Conservation (phyloP, 2,329 filamentous ascomycete species). For the Bisporella sp. region DNA sequence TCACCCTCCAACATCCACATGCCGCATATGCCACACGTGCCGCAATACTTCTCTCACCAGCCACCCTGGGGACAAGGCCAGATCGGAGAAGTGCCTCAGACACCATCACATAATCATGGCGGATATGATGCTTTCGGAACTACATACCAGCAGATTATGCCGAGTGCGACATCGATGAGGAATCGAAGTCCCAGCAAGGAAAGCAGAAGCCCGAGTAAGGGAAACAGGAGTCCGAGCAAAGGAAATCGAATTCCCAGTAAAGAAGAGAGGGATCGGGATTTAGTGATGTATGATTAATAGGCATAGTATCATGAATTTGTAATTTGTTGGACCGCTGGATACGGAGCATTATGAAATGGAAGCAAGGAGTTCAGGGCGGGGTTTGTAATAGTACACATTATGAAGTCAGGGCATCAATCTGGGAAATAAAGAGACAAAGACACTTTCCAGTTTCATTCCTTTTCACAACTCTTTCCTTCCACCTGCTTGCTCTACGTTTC, state of each 20-base stretch:
- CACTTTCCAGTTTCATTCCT: no score
- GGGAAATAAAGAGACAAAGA: no score
- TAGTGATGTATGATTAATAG: not conserved
- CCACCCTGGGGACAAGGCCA: constrained; percentile 20
- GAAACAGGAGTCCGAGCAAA: constrained; percentile 20
- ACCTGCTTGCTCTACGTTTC: no score
- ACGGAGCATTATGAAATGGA: no score
- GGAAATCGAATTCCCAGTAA: constrained; percentile 20
- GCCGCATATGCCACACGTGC: constrained; percentile 19
- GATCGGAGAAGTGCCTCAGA: constrained; percentile 16
- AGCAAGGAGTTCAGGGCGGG: no score
- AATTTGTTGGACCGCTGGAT: no score
- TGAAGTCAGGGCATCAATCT: no score
- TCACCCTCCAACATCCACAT: constrained; percentile 16
- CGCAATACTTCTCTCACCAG: constrained; percentile 9
- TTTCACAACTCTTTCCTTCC: no score
- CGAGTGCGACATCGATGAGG: constrained; percentile 17
- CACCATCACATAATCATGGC: constrained; percentile 16
- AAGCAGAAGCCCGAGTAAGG: constrained; percentile 19
- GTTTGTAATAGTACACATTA: no score
- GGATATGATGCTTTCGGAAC: constrained; percentile 16
- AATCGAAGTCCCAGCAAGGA: constrained; percentile 24
- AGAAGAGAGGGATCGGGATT: constrained; percentile 13
- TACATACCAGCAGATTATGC: constrained; percentile 21
- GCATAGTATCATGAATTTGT: no score